These are phyloP conservation scores for Cynara cardunculus DNA, from an alignment of 129 eudicot species.

Conservation along the genomic window DNA sequence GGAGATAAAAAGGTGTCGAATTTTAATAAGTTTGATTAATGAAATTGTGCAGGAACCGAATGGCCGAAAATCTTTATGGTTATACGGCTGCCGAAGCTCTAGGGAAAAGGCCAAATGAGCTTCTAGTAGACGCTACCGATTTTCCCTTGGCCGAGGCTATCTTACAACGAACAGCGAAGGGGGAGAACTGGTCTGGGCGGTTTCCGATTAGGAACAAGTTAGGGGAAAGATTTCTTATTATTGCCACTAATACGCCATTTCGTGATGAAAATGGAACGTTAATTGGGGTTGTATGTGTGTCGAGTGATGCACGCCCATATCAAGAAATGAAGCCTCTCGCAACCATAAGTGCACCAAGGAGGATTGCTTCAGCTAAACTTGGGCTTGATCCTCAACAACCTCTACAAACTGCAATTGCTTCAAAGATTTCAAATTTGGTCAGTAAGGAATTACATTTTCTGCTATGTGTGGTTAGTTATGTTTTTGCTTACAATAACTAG, in stretches of 20 bases:
- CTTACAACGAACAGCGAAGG: conserved; percentile 38
- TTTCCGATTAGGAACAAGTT: conserved; percentile 70
- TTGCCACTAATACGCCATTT: conserved; percentile 64
- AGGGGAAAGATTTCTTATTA: conserved; percentile 49
- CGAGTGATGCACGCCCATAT: conserved; percentile 66
- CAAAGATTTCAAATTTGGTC: conserved; percentile 78
- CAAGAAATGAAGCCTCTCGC: conserved; percentile 40
- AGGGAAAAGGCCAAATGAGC: conserved; percentile 51
- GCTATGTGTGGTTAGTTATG: neutral
- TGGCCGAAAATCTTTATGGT: conserved; percentile 81
- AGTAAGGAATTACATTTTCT: conserved; percentile 24
- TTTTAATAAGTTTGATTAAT: neutral
- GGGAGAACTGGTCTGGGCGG: conserved; percentile 84
- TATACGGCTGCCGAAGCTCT: conserved; percentile 74
- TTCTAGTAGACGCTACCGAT: conserved; percentile 49
- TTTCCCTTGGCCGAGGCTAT: conserved; percentile 45
- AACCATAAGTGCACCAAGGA: conserved; percentile 47
- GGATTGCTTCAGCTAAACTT: conserved; percentile 63
- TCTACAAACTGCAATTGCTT: conserved; percentile 77
- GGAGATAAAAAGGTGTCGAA: neutral
- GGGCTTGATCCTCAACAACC: conserved; percentile 97
- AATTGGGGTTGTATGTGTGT: conserved; percentile 72
- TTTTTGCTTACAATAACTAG: neutral
- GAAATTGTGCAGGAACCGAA: conserved; percentile 65
- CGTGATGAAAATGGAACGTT: conserved; percentile 72